These are phyloP conservation scores for Nemania sp. DNA, from an alignment of 2,329 filamentous ascomycete species.

Conservation along the genomic window DNA sequence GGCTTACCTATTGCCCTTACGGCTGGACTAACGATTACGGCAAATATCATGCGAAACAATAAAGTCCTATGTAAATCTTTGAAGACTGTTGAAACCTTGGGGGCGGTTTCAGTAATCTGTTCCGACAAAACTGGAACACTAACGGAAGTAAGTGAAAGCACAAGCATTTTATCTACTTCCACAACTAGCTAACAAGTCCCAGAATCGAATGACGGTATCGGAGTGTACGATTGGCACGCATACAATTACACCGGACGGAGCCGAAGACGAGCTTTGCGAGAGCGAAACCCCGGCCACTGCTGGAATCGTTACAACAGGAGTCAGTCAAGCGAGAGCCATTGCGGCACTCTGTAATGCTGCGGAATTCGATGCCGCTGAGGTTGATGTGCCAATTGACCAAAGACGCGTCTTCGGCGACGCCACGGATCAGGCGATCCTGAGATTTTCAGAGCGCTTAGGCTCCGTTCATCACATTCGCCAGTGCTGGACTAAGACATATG, in stretches of 20 bases:
- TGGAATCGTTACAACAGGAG: constrained; percentile 54
- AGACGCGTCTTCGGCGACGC: constrained; percentile 79
- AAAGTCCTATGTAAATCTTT: constrained; percentile 84
- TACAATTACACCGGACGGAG: constrained; percentile 63
- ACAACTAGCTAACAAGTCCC: background rate
- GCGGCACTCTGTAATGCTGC: constrained; percentile 79
- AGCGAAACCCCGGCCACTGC: constrained; percentile 44
- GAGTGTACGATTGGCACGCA: constrained; percentile 70
- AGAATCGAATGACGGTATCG: constrained; percentile 80
- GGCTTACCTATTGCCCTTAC: constrained; percentile 78
- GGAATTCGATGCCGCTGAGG: constrained; percentile 76
- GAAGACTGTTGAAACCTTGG: constrained; percentile 81
- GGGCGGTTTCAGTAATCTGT: constrained; percentile 78
- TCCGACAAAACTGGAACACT: constrained; percentile 82
- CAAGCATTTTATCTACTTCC: background rate
- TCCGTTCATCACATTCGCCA: constrained; percentile 69
- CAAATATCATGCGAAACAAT: constrained; percentile 81
- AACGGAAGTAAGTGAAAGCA: constrained; percentile 60
- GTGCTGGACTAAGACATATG: constrained; percentile 74
- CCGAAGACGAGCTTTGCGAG: constrained; percentile 56
- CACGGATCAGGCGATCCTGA: constrained; percentile 79
- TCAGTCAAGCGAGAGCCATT: constrained; percentile 70
- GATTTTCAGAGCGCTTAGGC: constrained; percentile 75
- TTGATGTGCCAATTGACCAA: constrained; percentile 63
- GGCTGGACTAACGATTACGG: constrained; percentile 78